A percentile compares a stretch with the other conserved stretches of the same genome.
These are phyloP conservation scores for Dalbergia cochinchinensis DNA, from an alignment of 306 rosid species.

Conservation along the genomic window DNA sequence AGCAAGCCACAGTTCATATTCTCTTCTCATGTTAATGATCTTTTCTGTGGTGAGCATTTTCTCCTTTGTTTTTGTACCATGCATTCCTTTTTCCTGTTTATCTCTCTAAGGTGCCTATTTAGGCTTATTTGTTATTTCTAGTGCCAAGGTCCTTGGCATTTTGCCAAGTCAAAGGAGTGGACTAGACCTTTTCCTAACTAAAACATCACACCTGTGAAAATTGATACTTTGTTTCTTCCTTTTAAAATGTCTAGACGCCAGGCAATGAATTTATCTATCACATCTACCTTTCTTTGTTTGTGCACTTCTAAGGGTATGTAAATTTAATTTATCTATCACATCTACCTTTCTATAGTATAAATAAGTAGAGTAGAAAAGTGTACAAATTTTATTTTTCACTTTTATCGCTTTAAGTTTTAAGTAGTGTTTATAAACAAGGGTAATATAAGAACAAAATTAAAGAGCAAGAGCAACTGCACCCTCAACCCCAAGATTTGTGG, in stretches of 20 bases:
- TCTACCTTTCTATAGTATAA: too few species aligned
- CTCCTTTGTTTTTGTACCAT: not conserved
- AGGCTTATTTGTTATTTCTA: conserved; percentile 1
- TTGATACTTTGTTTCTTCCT: conserved; percentile 3
- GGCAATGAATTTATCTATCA: not conserved
- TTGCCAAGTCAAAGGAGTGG: conserved; percentile 31
- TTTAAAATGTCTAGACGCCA: conserved; percentile 14
- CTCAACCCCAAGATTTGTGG: too few species aligned
- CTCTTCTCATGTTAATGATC: conserved; percentile 86
- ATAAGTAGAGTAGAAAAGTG: too few species aligned
- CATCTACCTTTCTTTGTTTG: too few species aligned
- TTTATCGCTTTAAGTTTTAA: too few species aligned
- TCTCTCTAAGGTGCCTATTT: conserved; percentile 5
- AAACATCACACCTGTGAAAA: conserved; percentile 18
- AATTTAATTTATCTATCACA: too few species aligned
- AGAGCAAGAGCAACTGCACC: too few species aligned
- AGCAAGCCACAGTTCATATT: conserved; percentile 82
- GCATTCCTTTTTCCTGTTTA: not conserved
- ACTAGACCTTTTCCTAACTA: conserved; percentile 14
- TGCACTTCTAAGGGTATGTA: too few species aligned
- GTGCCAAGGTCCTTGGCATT: conserved; percentile 22
- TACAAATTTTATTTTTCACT: too few species aligned
- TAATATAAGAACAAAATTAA: too few species aligned
- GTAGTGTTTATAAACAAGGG: too few species aligned
- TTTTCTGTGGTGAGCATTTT: conserved; percentile 73